Evolutionary conservation across 202 grass and related monocot species (phyloP), one percentile per base, ranked within the genome.

Genomic region (Schoenoplectus triqueter): DNA sequence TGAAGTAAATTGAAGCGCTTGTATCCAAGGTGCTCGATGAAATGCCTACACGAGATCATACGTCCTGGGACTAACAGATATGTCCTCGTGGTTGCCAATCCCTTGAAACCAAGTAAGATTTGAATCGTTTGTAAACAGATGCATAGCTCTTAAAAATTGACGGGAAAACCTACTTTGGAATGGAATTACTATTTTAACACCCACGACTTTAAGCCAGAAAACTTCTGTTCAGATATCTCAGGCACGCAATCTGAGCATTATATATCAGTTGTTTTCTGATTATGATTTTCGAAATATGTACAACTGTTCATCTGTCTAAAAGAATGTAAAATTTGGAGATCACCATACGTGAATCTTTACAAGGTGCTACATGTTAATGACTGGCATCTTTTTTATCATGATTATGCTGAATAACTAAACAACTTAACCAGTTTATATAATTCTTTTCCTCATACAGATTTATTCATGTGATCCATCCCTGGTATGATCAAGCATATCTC

Each of bases 401-500:
- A 13, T 31, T 54, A 74, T 54, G 72, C 4, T 75, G 31, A 48
- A 75, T 14, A 56, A 76, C 10, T 31, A 76, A 76, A 56, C 13
- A 76, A 57, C 51, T 15, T 15, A 40, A 76, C 50, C 10, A 56
- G 48, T 48, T 15, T 48, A 18, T 10, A 49, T 19, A 49, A 76
- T 41, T 5, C 5, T 31, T 55, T 56, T 45, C 6, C 1, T 70
- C 14, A 2, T 5, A 15, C 50, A 40, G 49, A 54, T 76, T 76
- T 40, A 76, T 76, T 14, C 21, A 56, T 76, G 10, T 39, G 10
- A 14, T 40, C 5, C 73, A 1, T 76, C 73, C 5, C 2, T 13
- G 0, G 21, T 54, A 7, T 40, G 73, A 7, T 56, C 21, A 64
- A 86, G 83, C 92, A 97, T 85, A 52, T 89, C 88, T 2, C 88